Base-by-base conservation (phyloP, 164 flowering plant species). In the Umbilicus rupestris region DNA sequence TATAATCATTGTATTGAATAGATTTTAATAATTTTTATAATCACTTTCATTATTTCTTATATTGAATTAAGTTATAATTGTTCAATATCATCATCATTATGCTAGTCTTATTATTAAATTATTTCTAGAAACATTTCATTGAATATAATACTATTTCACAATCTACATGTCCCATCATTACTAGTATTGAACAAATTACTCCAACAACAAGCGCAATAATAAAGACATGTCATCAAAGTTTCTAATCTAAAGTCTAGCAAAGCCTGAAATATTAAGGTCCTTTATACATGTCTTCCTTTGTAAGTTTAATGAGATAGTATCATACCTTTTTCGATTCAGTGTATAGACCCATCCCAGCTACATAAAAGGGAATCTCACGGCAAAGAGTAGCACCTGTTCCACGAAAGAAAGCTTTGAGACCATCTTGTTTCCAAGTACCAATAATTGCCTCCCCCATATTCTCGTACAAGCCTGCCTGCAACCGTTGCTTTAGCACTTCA, bases 331-430 rank as follows among this genome's bases (percentile, higher is more conserved):
- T 95, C 69, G 97, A 87, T 76, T 95, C 99, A 12, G 84, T 96
- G 81, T 95, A 95, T 17, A 95, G 84, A 10, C 97, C 88, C 96
- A 87, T 92, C 74, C 99, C 99, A 66, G 95, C 97, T 63, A 95
- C 99, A 77, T 95, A 95, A 69, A 95, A 90, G 9, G 99, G 99
- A 78, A 95, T 93, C 76, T 95, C 99, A 42, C 99, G 84, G 69
- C 85, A 92, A 68, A 95, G 96, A 60, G 99, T 95, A 20, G 96
- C 97, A 65, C 94, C 96, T 65, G 97, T 95, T 70, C 99, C 99
- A 60, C 99, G 96, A 72, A 95, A 95, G 76, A 95, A 95, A 44
- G 97, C 99, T 78, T 75, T 83, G 3, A 86, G 75, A 64, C 99
- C 99, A 84, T 95, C 97, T 76, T 88, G 94, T 5, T 81, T 79